Evolutionary conservation across 495 filamentous ascomycete genomes (phyloP), one percentile per base, ranked within the genome.

Genomic region (Cladorrhinum samala): DNA sequence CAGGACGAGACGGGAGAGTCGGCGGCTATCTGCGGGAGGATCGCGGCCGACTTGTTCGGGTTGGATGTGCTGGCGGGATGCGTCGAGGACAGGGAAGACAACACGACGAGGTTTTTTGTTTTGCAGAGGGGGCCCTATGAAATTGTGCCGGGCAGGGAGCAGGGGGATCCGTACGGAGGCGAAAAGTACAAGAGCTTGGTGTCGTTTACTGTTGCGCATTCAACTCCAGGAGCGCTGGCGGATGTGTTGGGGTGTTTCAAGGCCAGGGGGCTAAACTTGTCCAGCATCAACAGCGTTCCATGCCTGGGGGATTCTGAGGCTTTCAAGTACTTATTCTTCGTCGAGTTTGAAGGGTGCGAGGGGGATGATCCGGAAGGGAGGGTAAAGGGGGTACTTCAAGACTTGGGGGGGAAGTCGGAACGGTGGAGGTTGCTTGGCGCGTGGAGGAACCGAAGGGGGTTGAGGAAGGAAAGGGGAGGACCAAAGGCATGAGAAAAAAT

Each of bases 261-360:
- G 60, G 67, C 70, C 9, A 74, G 78, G 58, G 73, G 76, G 0
- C 67, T 96, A 41, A 96, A 96, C 65, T 72, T 98, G 33, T 96
- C 92, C 13, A 91, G 86, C 66, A 96, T 96, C 65, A 89, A 86
- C 56, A 87, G 87, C 52, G 70, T 94, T 57, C 93, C 93, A 13
- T 92, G 86, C 60, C 75, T 87, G 55, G 72, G 79, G 40, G 69
- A 71, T 49, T 79, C 85, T 24, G 25, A 24, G 45, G 20, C 45
- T n/a, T 97, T 95, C 85, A 83, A 92, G 63, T 98, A 98, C 71
- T 79, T 95, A 21, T 96, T 97, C 70, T 86, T 98, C 68, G 85
- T 96, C 18, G 93, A 97, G 73, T 89, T 95, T 64, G 78, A 87
- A 64, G 83, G 84, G 4, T 72, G 72, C 56, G 61, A 63, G 38